A percentile compares a stretch with the other conserved stretches of the same genome.
These are phyloP conservation scores for Parietaria judaica DNA, from an alignment of 306 rosid genomes.

Conservation along the genomic window DNA sequence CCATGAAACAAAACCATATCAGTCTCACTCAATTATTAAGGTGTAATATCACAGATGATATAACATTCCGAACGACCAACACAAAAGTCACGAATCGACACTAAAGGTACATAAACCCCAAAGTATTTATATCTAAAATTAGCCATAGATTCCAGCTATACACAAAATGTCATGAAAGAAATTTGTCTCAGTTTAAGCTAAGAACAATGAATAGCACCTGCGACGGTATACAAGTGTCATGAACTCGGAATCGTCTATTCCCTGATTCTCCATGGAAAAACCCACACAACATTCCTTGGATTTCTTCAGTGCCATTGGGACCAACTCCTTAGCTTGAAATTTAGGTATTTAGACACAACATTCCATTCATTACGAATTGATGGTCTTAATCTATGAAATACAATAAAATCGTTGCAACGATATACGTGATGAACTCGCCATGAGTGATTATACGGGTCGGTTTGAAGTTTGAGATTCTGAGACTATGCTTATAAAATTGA, in stretches of 20 bases:
- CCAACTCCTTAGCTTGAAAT: constrained; percentile 23
- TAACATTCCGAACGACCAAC: not conserved
- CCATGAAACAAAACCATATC: too few relatives aligned
- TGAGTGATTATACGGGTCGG: constrained; percentile 6
- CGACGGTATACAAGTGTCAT: constrained; percentile 31
- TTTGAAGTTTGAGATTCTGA: constrained; percentile 20
- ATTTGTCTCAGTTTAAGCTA: constrained; percentile 1
- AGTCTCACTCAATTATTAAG: too few relatives aligned
- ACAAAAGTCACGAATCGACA: not conserved
- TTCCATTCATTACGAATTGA: not conserved
- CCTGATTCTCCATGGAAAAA: constrained; percentile 24
- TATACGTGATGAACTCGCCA: constrained; percentile 17
- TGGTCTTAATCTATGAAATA: too few relatives aligned
- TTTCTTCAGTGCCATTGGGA: constrained; percentile 24
- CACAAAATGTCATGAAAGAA: not conserved
- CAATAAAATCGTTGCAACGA: not conserved
- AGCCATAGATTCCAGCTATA: not conserved
- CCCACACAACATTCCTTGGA: constrained; percentile 21
- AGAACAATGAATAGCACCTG: constrained; percentile 39
- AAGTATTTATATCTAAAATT: too few relatives aligned
- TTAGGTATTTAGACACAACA: not conserved
- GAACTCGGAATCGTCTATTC: constrained; percentile 23
- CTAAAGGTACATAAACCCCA: too few relatives aligned
- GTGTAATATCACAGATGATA: too few relatives aligned
- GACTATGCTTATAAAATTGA: too few relatives aligned